Percentiles rank a stretch among this genome's conserved stretches.
These are phyloP conservation scores for Grigorovia humatica DNA, from an alignment of 805 yeast genomes.

Conservation along the genomic window DNA sequence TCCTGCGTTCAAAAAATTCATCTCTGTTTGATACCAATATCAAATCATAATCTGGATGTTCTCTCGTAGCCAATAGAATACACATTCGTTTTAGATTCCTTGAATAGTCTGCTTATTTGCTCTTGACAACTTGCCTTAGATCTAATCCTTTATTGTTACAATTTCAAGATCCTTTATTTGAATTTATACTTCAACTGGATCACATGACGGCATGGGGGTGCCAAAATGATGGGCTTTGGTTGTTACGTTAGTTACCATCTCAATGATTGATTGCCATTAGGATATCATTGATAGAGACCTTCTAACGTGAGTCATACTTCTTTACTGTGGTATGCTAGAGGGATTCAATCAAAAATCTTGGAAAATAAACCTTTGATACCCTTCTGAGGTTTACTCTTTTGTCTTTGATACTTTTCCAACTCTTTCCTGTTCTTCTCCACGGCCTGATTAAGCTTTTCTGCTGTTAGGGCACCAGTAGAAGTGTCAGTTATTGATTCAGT, in stretches of 20 bases:
- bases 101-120: neutral
- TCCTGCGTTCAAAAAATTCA: constrained; percentile 68
- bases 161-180: too few relatives aligned
- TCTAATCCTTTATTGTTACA: neutral
- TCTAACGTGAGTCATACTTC: too few relatives aligned
- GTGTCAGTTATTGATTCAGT: neutral
- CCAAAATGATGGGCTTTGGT: too few relatives aligned
- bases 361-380: constrained; percentile 19
- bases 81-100: constrained; percentile 45
- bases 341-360: constrained; percentile 11
- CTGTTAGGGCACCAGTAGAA: constrained; percentile 6
- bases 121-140: neutral
- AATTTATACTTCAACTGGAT: too few relatives aligned
- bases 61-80: constrained; percentile 55
- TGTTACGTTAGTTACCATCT: too few relatives aligned
- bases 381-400: constrained; percentile 10
- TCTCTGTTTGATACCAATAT: constrained; percentile 78
- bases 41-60: constrained; percentile 65
- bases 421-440: constrained; percentile 26
- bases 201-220: too few relatives aligned
- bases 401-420: constrained; percentile 19
- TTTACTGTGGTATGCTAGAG: neutral
- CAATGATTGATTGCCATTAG: too few relatives aligned
- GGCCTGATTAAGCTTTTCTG: constrained; percentile 20
- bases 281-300: too few relatives aligned